A percentile compares a stretch with the other conserved stretches of the same genome.
phyloP scores from a whole-genome alignment of 129 eudicot genomes.

The Cynara cardunculus region DNA sequence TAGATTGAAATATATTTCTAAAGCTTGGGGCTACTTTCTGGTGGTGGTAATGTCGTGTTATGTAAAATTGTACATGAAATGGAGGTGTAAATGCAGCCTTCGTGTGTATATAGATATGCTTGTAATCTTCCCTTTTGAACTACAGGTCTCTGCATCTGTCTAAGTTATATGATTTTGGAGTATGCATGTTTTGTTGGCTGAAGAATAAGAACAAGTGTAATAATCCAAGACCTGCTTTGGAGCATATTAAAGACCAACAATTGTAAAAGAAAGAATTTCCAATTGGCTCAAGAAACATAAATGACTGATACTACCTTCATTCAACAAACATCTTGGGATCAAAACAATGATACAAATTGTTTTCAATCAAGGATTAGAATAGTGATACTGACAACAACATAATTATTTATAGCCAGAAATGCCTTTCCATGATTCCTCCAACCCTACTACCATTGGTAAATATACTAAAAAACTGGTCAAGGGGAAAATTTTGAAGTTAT shows the following conservation, averaged over 20 bases:
- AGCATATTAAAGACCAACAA: background rate
- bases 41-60: background rate
- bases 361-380: background rate
- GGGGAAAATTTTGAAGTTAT: background rate
- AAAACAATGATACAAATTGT: background rate
- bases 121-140: background rate
- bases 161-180: background rate
- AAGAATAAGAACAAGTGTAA: background rate
- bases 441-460: constrained; percentile 2
- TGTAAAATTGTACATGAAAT: background rate
- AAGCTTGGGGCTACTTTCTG: background rate
- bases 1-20: background rate
- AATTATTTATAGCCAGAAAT: background rate
- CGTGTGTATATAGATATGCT: no score
- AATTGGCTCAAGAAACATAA: background rate
- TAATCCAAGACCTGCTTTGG: background rate
- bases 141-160: background rate
- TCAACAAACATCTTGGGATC: background rate
- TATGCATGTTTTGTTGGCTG: background rate
- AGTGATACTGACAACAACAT: background rate
- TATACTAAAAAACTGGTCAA: background rate
- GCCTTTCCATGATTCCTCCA: background rate
- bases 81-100: background rate
- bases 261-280: background rate
- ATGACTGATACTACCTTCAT: background rate